phyloP scores from a whole-genome alignment of 129 eudicot species.

The Sambucus nigra region DNA sequence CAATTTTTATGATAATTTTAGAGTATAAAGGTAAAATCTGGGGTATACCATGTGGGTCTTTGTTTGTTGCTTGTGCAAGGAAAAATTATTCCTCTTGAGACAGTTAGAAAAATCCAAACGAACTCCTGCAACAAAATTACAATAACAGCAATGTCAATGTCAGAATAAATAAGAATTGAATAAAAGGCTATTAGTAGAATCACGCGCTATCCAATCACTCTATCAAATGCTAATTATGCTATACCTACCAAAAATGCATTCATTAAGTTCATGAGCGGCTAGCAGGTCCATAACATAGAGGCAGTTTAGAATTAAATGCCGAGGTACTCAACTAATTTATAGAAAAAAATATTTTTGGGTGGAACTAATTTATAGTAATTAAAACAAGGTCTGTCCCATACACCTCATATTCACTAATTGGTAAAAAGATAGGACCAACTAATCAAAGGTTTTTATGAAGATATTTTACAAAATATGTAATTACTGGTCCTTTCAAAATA shows the following conservation, averaged over 20 bases:
- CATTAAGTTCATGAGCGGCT: conserved; percentile 11
- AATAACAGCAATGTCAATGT: conserved; percentile 2
- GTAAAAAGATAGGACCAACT: conserved; percentile 1
- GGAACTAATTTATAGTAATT: not conserved
- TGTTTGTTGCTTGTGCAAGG: conserved; percentile 26
- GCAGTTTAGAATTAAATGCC: conserved; percentile 1
- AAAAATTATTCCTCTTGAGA: conserved; percentile 20
- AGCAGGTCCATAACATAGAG: conserved; percentile 4
- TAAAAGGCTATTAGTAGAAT: not conserved
- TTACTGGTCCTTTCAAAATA: not conserved
- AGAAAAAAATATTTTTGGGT: not conserved
- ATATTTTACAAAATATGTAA: not conserved
- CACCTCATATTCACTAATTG: not conserved
- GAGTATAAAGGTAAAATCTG: conserved; percentile 20
- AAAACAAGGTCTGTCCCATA: not conserved
- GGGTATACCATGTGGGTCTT: conserved; percentile 36
- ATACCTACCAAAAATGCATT: conserved; percentile 2
- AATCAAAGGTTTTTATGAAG: conserved; percentile 1
- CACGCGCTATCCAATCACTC: not conserved
- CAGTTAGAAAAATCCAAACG: conserved; percentile 40
- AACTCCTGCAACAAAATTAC: conserved; percentile 31
- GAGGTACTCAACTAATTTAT: not conserved
- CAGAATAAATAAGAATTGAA: conserved; percentile 1
- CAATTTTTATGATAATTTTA: conserved; percentile 13
- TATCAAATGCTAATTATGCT: conserved; percentile 3